Conservation (phyloP, 164 flowering plant genomes). For the Chloranthus sessilifolius region DNA sequence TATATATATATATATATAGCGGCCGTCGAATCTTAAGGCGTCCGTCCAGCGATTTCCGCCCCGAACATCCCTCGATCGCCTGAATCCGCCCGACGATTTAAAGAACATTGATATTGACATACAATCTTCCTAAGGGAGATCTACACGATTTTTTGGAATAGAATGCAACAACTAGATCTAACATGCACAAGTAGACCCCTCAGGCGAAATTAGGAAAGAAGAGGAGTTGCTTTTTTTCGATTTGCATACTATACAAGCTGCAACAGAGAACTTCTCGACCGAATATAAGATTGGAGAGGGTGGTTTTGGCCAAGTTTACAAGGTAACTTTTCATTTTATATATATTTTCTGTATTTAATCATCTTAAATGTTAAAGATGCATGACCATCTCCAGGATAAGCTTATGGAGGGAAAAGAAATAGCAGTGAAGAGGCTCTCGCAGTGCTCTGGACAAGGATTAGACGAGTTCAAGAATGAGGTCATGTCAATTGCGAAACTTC, state of each 20-base stretch:
- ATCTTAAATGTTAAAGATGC: no score
- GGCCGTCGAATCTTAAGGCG: no score
- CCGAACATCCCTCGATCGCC: no score
- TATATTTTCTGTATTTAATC: no score
- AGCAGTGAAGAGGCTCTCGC: constrained; percentile 14
- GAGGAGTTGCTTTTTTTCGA: constrained; percentile 17
- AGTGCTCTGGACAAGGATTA: constrained; percentile 14
- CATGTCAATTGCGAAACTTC: constrained; percentile 31
- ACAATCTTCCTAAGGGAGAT: no score
- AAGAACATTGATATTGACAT: no score
- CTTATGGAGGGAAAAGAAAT: constrained; percentile 7
- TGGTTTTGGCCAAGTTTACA: constrained; percentile 30
- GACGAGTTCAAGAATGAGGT: constrained; percentile 31
- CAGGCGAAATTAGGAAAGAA: no score
- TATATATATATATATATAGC: no score
- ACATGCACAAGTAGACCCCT: not conserved
- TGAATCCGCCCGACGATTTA: no score
- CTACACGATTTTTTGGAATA: no score
- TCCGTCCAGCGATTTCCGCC: no score
- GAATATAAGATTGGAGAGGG: constrained; percentile 27
- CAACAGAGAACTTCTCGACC: constrained; percentile 20
- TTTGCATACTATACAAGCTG: constrained; percentile 8
- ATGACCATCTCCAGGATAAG: constrained; percentile 8
- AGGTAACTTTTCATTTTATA: no score
- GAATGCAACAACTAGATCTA: not conserved